A percentile compares a stretch with the other conserved stretches of the same genome.
Evolutionary conservation across 768 basidiomycete genomes (phyloP).

Genomic region (Neoboletus magnificus): DNA sequence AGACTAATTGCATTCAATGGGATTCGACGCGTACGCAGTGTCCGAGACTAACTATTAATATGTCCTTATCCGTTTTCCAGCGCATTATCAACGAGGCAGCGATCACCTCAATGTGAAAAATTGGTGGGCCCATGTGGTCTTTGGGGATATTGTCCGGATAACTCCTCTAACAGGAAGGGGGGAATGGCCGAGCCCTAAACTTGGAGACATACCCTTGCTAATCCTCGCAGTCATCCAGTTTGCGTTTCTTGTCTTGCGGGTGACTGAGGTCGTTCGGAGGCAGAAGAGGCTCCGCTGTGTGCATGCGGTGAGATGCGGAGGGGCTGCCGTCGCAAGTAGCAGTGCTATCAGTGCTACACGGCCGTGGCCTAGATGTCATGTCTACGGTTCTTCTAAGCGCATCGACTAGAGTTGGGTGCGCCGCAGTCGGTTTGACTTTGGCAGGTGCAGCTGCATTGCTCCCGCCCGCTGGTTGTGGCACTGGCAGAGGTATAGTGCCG

Average conservation of each 20-base stretch:
- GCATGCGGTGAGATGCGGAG: not conserved
- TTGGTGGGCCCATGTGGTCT: no score
- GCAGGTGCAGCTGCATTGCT: not conserved
- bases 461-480: no score
- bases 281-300: no score
- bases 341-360: not conserved
- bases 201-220: not conserved
- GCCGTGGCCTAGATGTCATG: not conserved
- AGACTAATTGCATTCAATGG: constrained; percentile 2
- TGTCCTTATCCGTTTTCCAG: not conserved
- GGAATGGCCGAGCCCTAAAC: not conserved
- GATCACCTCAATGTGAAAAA: not conserved
- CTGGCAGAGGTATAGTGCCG: no score
- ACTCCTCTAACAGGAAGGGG: not conserved
- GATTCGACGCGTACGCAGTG: not conserved
- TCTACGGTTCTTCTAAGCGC: not conserved
- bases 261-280: not conserved
- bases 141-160: not conserved
- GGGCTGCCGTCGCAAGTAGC: not conserved
- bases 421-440: not conserved
- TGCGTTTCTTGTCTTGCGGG: constrained; percentile 23
- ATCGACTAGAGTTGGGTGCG: not conserved
- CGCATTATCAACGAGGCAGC: not conserved
- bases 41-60: not conserved
- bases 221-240: constrained; percentile 11